Conservation (phyloP, 768 basidiomycete species). For the Amanita thiersii region DNA sequence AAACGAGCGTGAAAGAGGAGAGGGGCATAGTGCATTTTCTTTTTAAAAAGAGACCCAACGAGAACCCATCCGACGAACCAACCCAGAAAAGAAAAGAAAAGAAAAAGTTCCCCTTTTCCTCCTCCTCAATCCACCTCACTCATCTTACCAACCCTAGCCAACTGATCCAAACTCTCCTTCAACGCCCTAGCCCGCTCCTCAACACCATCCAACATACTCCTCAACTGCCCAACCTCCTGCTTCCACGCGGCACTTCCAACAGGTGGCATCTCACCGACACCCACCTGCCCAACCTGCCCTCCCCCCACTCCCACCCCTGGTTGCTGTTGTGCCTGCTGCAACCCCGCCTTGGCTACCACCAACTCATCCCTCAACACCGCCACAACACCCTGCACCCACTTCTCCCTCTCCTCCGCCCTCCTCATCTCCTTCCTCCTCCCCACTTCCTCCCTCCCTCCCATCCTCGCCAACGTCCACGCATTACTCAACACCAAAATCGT, state of each 20-base stretch:
- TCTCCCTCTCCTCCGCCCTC: slow-evolving; percentile 60
- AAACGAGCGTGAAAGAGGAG: no score
- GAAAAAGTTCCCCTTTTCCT: no score
- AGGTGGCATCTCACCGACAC: slow-evolving; percentile 4
- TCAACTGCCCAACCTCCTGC: slow-evolving; percentile 40
- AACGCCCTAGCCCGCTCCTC: slow-evolving; percentile 50
- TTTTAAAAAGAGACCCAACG: no score
- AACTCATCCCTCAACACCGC: slow-evolving; percentile 70
- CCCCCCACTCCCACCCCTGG: no score
- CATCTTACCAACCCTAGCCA: neutral
- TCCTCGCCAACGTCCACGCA: slow-evolving; percentile 49
- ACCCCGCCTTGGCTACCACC: slow-evolving; percentile 31
- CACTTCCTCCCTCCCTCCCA: slow-evolving; percentile 31
- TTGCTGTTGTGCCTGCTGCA: slow-evolving; percentile 7
- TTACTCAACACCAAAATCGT: slow-evolving; percentile 70
- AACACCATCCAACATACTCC: slow-evolving; percentile 42
- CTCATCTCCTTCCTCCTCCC: slow-evolving; percentile 42
- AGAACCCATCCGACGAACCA: no score
- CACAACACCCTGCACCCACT: slow-evolving; percentile 68
- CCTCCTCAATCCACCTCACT: slow-evolving; percentile 1
- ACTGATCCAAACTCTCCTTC: slow-evolving; percentile 22
- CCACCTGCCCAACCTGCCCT: neutral
- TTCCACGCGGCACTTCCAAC: slow-evolving; percentile 22
- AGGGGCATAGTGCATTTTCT: no score
- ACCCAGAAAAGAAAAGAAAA: no score